These are phyloP conservation scores for Alnus glutinosa DNA, from an alignment of 306 rosid species.

Conservation along the genomic window DNA sequence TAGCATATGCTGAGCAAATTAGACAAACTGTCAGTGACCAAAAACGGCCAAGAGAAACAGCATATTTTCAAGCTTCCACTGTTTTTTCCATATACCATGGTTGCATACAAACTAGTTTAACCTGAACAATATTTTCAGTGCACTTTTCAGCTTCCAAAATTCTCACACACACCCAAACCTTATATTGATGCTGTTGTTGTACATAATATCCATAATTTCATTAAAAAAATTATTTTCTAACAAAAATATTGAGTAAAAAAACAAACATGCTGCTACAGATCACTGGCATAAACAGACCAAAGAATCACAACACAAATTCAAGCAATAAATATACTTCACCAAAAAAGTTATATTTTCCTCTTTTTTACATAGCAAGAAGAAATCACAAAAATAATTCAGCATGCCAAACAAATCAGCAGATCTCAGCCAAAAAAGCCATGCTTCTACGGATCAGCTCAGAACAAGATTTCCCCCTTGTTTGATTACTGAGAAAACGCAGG, in stretches of 20 bases:
- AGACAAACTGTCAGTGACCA: neutral
- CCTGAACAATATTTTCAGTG: neutral
- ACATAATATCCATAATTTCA: neutral
- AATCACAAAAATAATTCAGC: neutral
- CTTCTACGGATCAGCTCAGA: neutral
- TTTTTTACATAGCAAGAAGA: neutral
- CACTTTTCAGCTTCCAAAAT: neutral
- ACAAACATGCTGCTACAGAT: neutral
- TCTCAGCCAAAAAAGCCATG: conserved; percentile 16
- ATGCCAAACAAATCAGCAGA: neutral
- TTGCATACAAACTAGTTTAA: neutral
- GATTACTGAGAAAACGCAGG: conserved; percentile 1
- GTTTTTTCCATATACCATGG: neutral
- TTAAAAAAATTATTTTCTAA: neutral
- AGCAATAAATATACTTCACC: neutral
- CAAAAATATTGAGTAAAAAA: neutral
- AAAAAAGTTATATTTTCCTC: neutral
- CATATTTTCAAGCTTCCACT: neutral
- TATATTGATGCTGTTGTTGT: neutral
- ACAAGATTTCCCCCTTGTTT: neutral
- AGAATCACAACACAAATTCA: neutral
- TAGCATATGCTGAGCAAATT: neutral
- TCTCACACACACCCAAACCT: neutral
- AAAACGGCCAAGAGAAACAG: neutral
- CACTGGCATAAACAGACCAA: neutral